Percentiles rank a stretch among this genome's conserved stretches.
phyloP scores from a whole-genome alignment of 1,284 basidiomycete genomes.

The Austroboletus novae-zelandiae region DNA sequence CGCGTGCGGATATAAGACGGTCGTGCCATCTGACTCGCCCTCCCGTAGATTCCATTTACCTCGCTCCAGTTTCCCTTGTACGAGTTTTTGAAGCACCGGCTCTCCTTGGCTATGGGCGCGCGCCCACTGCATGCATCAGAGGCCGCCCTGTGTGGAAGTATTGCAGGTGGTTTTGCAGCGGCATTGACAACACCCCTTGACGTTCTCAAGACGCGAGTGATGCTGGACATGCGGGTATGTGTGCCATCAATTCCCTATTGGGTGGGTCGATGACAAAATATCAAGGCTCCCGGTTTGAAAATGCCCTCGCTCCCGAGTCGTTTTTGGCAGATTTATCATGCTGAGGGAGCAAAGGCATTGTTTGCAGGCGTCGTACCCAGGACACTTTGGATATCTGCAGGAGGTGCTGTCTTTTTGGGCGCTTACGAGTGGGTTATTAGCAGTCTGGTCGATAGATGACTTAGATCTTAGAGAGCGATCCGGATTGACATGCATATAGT shows the following conservation, averaged over 20 bases:
- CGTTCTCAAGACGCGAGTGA: constrained; percentile 95
- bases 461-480: too few relatives aligned
- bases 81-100: constrained; percentile 77
- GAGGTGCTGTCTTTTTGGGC: constrained; percentile 95
- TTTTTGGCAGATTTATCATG: constrained; percentile 62
- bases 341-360: constrained; percentile 76
- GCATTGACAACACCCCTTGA: constrained; percentile 93
- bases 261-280: neutral
- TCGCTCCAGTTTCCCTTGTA: constrained; percentile 98
- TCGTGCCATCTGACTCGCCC: constrained; percentile 3
- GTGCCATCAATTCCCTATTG: neutral
- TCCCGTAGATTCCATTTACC: constrained; percentile 89
- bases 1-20: neutral
- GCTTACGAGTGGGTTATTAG: constrained; percentile 77
- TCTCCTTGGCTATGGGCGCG: constrained; percentile 50
- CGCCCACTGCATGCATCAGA: constrained; percentile 75
- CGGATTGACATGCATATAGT: too few relatives aligned
- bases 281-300: constrained; percentile 47
- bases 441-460: constrained; percentile 16
- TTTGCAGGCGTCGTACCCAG: constrained; percentile 90
- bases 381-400: constrained; percentile 94
- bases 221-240: constrained; percentile 84
- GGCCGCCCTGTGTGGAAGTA: constrained; percentile 88
- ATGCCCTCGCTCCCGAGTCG: constrained; percentile 57
- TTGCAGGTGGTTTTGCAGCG: constrained; percentile 90